These are phyloP conservation scores for Colletotrichum euphorbiae DNA, from an alignment of 2,329 filamentous ascomycete genomes.

Conservation along the genomic window DNA sequence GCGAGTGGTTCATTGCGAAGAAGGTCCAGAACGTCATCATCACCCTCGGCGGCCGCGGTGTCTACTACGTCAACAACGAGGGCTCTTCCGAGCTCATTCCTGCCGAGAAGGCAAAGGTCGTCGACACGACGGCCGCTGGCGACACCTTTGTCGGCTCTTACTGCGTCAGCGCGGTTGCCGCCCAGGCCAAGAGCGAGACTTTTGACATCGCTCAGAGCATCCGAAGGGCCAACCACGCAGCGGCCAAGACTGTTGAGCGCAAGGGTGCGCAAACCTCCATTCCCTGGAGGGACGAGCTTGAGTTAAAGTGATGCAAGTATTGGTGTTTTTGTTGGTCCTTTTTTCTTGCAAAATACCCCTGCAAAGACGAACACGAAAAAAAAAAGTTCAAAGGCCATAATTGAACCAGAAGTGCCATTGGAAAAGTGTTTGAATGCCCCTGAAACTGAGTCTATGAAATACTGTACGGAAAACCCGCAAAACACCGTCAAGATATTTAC, in stretches of 20 bases:
- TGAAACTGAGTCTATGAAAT: not conserved
- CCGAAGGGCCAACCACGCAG: constrained; percentile 63
- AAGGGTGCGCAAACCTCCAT: constrained; percentile 59
- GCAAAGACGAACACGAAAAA: constrained; percentile 9
- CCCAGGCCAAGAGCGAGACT: constrained; percentile 42
- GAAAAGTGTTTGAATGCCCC: not conserved
- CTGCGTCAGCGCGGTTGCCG: constrained; percentile 75
- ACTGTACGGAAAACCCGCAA: not conserved
- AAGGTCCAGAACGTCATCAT: constrained; percentile 85
- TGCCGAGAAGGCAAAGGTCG: constrained; percentile 78
- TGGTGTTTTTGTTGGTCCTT: too few species aligned
- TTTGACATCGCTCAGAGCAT: constrained; percentile 69
- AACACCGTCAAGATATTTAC: constrained; percentile 22
- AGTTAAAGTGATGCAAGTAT: constrained; percentile 13
- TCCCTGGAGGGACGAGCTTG: constrained; percentile 57
- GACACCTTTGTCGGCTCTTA: constrained; percentile 96
- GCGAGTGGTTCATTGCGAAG: constrained; percentile 70
- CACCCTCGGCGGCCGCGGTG: constrained; percentile 85
- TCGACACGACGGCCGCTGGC: constrained; percentile 94
- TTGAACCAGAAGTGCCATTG: not conserved
- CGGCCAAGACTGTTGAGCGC: constrained; percentile 55
- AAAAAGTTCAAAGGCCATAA: not conserved
- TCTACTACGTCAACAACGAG: constrained; percentile 68
- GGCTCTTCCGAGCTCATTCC: constrained; percentile 62
- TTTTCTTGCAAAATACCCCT: constrained; percentile 5